Conservation (phyloP, 345 rosid genomes). For the Streptanthus diversifolius region DNA sequence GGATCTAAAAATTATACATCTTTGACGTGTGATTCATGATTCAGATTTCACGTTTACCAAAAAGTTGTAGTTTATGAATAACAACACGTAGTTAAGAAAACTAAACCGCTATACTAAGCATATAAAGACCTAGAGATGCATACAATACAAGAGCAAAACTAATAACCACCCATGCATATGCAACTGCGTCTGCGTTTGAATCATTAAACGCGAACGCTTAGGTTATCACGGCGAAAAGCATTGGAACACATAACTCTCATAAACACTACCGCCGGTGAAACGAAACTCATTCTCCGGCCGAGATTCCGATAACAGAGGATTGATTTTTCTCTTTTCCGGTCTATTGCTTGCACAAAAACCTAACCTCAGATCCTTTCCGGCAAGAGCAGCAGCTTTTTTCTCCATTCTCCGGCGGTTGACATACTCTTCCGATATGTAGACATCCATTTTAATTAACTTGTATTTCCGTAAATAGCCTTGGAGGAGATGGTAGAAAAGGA, state of each 20-base stretch:
- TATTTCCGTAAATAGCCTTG: neutral
- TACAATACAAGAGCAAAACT: conserved; percentile 2
- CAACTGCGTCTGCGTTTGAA: neutral
- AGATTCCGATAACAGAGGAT: neutral
- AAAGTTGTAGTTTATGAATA: neutral
- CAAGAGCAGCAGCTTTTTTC: conserved; percentile 38
- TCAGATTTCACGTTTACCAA: neutral
- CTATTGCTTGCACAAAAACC: neutral
- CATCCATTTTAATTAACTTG: conserved; percentile 39
- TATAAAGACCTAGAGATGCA: neutral
- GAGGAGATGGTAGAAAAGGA: neutral
- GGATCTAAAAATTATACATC: neutral
- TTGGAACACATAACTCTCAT: conserved; percentile 28
- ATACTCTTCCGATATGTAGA: conserved; percentile 71
- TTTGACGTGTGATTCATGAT: neutral
- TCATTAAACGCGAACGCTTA: neutral
- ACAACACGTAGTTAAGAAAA: neutral
- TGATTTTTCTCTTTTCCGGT: neutral
- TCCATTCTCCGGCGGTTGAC: conserved; percentile 49
- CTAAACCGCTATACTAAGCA: neutral
- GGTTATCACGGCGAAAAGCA: conserved; percentile 23
- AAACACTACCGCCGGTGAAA: neutral
- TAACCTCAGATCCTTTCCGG: conserved; percentile 12
- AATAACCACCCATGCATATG: conserved; percentile 5
- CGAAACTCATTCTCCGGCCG: conserved; percentile 22